Percentiles rank a stretch among this genome's conserved stretches.
Conservation (phyloP, 352 stramenopile genomes). For the Elongisporangium prolatum region DNA sequence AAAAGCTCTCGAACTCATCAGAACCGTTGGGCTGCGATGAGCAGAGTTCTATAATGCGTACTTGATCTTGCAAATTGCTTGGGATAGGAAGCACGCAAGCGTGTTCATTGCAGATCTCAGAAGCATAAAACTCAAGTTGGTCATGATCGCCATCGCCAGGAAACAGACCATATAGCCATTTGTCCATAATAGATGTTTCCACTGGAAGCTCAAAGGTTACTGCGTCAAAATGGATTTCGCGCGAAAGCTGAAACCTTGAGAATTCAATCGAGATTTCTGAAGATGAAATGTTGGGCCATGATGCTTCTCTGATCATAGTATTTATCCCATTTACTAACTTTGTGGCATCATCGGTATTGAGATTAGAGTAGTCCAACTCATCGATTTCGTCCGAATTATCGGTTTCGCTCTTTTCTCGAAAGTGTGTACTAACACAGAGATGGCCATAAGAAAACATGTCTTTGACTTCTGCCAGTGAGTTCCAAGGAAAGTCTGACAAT, state of each 20-base stretch:
- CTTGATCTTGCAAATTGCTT: not conserved
- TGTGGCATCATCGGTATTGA: not conserved
- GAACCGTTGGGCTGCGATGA: too few species aligned
- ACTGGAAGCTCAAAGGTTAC: not conserved
- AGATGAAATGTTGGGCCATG: not conserved
- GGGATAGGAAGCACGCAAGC: not conserved
- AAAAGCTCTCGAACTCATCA: not conserved
- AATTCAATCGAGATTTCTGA: not conserved
- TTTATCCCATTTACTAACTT: not conserved
- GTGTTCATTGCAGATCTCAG: too few species aligned
- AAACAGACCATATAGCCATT: too few species aligned
- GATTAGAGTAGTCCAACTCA: not conserved
- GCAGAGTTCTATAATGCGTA: not conserved
- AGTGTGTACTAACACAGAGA: too few species aligned
- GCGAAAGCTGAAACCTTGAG: not conserved
- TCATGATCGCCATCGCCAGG: too few species aligned
- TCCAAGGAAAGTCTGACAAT: not conserved
- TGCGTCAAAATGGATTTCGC: not conserved
- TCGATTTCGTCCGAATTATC: not conserved
- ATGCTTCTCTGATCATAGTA: not conserved
- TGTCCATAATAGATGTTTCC: not conserved
- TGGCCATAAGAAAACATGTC: not conserved
- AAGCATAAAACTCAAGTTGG: too few species aligned
- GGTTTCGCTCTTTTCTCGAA: too few species aligned
- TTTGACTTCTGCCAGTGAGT: not conserved